Evolutionary conservation across 345 rosid species (phyloP), one percentile per base, ranked within the genome.

Genomic region (Citrus trifoliata): DNA sequence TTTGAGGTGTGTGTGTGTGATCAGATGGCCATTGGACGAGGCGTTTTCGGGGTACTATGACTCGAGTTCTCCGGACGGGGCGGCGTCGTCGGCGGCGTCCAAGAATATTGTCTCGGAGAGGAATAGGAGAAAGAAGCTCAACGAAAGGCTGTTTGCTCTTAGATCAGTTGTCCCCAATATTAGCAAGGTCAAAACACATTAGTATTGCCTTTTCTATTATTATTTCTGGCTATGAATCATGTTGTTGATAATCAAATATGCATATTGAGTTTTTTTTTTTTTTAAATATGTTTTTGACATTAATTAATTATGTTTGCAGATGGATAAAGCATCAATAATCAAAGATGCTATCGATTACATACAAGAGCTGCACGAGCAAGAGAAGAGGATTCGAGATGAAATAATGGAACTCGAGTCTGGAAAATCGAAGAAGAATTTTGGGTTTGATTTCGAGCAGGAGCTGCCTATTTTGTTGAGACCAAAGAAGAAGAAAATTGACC

Each of bases 291-390:
- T 14, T 9, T 9, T 46, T 46, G 73, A 9, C 60, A 32, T 55
- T 38, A 22, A 74, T 10, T 77, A 13, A 74, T 10, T 77, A 3
- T 3, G 14, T 13, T 1, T 53, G 58, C 58, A 96, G 99, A 96
- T 96, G 99, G 99, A 96, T 78, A 96, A 93, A 87, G 99, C 99
- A 21, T 96, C 99, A n/a, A 96, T 96, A 80, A 87, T 96, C 75
- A 96, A 91, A 82, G 99, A 96, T 40, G 98, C 99, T 7, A 96
- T 96, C 22, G 90, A 89, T 62, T 94, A 96, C 82, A 94, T 96
- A 68, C 88, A 94, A 80, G 94, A 92, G 58, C 76, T 96, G 79
- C 99, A 92, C 22, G 90, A 89, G 2, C 97, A 93, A 81, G 95
- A 96, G 82, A 85, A 79, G 64, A 86, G 88, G 78, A 90, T 96